Conservation (phyloP, 2,329 filamentous ascomycete genomes). For the Curvularia eragrostidis region DNA sequence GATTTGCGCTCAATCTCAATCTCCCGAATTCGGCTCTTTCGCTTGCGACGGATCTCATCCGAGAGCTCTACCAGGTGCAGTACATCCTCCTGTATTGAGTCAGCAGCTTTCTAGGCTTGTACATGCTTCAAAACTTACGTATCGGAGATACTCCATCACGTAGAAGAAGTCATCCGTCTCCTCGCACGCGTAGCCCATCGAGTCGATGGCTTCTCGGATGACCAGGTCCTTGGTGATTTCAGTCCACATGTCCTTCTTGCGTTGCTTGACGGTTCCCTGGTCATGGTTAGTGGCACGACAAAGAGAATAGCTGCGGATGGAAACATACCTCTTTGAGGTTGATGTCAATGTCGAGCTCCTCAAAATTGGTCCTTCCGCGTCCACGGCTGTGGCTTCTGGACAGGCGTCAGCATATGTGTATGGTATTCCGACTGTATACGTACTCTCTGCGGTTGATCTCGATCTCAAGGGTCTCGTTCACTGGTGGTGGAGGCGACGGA, state of each 20-base stretch:
- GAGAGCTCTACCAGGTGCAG: conserved; percentile 81
- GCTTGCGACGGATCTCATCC: conserved; percentile 76
- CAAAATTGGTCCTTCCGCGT: conserved; percentile 55
- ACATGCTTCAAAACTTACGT: conserved; percentile 66
- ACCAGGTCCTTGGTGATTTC: conserved; percentile 96
- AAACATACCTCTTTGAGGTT: conserved; percentile 59
- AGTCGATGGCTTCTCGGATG: conserved; percentile 82
- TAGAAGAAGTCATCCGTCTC: conserved; percentile 92
- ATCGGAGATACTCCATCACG: conserved; percentile 86
- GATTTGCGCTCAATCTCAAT: conserved; percentile 67
- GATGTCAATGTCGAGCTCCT: conserved; percentile 72
- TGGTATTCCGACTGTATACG: conserved; percentile 21
- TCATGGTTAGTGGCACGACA: conserved; percentile 55
- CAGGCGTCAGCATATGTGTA: conserved; percentile 11
- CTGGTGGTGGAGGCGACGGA: conserved; percentile 54
- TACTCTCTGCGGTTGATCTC: conserved; percentile 61
- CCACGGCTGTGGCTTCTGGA: conserved; percentile 49
- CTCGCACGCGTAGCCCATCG: conserved; percentile 84
- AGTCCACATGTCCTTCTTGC: conserved; percentile 76
- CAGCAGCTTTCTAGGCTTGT: conserved; percentile 9
- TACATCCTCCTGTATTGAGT: conserved; percentile 75
- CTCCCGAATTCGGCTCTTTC: conserved; percentile 64
- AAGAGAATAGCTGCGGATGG: conserved; percentile 50
- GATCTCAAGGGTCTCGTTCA: conserved; percentile 63
- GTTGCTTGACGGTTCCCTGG: conserved; percentile 43